A percentile compares a stretch with the other conserved stretches of the same genome.
Conservation (phyloP, 2,329 filamentous ascomycete species). For the Hansfordia pulvinata region DNA sequence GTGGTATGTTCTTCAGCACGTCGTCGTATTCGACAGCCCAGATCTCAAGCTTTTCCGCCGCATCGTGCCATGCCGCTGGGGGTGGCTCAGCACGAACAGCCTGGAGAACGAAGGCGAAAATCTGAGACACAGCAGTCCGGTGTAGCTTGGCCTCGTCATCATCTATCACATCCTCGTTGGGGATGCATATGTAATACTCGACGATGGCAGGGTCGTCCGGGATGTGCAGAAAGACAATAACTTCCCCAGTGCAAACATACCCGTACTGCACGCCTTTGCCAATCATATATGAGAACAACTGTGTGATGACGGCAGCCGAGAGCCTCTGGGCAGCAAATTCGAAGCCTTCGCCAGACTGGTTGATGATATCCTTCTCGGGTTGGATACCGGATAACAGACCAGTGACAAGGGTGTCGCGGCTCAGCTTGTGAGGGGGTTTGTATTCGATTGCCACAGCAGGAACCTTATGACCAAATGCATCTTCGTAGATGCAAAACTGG, state of each 20-base stretch:
- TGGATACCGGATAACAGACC: conserved; percentile 20
- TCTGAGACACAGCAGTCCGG: no score
- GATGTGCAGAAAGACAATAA: conserved; percentile 21
- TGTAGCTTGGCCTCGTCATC: conserved; percentile 13
- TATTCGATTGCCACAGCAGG: no score
- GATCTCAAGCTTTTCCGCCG: conserved; percentile 12
- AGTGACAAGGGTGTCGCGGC: conserved; percentile 14
- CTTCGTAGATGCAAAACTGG: conserved; percentile 18
- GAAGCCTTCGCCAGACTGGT: conserved; percentile 16
- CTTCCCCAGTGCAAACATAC: conserved; percentile 20
- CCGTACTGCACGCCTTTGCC: conserved; percentile 19
- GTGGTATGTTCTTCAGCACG: no score
- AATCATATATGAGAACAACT: conserved; percentile 26
- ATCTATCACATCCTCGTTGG: conserved; percentile 21
- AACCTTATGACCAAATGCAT: no score
- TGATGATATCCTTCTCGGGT: conserved; percentile 18
- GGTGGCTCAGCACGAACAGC: no score
- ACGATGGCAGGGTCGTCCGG: conserved; percentile 17
- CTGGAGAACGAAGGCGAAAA: no score
- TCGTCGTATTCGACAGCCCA: conserved; percentile 15
- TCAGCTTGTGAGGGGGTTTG: no score
- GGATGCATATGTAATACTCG: conserved; percentile 19
- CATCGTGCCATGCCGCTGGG: conserved; percentile 16
- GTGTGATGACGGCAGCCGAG: conserved; percentile 20
- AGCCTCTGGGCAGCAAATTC: conserved; percentile 16